Evolutionary conservation across 208 protist species (phyloP).

Genomic region (Naegleria fowleri): DNA sequence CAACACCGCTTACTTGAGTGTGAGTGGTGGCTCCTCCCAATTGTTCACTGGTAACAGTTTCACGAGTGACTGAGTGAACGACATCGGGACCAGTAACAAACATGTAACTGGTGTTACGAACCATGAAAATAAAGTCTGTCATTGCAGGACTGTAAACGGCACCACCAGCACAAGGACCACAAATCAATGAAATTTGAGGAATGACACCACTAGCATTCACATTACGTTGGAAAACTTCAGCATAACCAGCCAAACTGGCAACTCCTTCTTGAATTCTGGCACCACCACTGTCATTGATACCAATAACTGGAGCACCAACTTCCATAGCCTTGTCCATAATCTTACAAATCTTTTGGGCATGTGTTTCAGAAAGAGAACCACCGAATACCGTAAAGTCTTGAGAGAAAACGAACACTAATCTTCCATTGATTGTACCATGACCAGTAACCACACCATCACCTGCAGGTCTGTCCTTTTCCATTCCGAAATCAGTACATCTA

Average conservation of each 20-base stretch:
- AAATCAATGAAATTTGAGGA: conserved; percentile 90
- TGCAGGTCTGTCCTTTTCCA: conserved; percentile 69
- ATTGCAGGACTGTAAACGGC: conserved; percentile 79
- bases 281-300: conserved; percentile 91
- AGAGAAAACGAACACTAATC: conserved; percentile 84
- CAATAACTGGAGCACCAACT: conserved; percentile 87
- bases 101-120: conserved; percentile 87
- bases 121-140: conserved; percentile 96
- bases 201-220: conserved; percentile 84
- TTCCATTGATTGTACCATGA: conserved; percentile 79
- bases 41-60: conserved; percentile 76
- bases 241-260: conserved; percentile 85
- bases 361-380: conserved; percentile 77
- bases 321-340: conserved; percentile 89
- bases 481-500: conserved; percentile 81
- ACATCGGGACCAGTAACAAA: conserved; percentile 95
- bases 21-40: conserved; percentile 82
- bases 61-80: conserved; percentile 87
- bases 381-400: conserved; percentile 92
- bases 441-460: conserved; percentile 88
- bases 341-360: conserved; percentile 91
- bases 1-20: conserved; percentile 73
- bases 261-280: conserved; percentile 92
- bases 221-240: conserved; percentile 88
- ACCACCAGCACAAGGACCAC: conserved; percentile 87